phyloP scores from a whole-genome alignment of 2,329 filamentous ascomycete species.

The Penicillium paneum region DNA sequence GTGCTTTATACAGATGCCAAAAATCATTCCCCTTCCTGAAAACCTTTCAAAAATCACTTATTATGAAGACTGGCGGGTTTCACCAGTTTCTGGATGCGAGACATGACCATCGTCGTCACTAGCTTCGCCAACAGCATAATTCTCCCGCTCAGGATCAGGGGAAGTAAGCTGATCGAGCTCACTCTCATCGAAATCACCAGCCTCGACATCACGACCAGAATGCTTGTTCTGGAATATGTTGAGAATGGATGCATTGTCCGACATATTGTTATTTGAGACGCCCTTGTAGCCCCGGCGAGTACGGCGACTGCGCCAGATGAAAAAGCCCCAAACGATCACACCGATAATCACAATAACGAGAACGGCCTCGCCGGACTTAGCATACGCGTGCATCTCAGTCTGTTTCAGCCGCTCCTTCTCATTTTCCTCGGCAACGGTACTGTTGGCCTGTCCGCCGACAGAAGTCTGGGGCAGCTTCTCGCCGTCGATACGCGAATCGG shows the following conservation, averaged over 20 bases:
- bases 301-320: slow-evolving; percentile 58
- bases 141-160: slow-evolving; percentile 33
- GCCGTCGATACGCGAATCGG: slow-evolving; percentile 78
- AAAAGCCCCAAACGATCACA: slow-evolving; percentile 70
- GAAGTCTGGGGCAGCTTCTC: slow-evolving; percentile 76
- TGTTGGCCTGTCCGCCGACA: slow-evolving; percentile 70
- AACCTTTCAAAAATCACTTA: neutral
- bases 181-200: slow-evolving; percentile 60
- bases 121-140: slow-evolving; percentile 51
- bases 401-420: slow-evolving; percentile 73
- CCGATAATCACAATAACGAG: slow-evolving; percentile 76
- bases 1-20: slow-evolving; percentile 6
- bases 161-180: slow-evolving; percentile 56
- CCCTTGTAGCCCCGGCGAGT: slow-evolving; percentile 44
- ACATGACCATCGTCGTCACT: slow-evolving; percentile 36
- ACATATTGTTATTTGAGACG: slow-evolving; percentile 44
- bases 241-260: slow-evolving; percentile 38
- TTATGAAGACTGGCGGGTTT: slow-evolving; percentile 8
- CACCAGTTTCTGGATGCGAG: neutral
- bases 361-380: slow-evolving; percentile 79
- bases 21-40: neutral
- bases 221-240: slow-evolving; percentile 48
- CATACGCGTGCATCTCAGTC: slow-evolving; percentile 85
- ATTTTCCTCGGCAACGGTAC: slow-evolving; percentile 63
- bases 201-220: slow-evolving; percentile 54